Evolutionary conservation across 805 yeast species (phyloP), one percentile per base, ranked within the genome.

Genomic region (Teunomyces gatunensis): DNA sequence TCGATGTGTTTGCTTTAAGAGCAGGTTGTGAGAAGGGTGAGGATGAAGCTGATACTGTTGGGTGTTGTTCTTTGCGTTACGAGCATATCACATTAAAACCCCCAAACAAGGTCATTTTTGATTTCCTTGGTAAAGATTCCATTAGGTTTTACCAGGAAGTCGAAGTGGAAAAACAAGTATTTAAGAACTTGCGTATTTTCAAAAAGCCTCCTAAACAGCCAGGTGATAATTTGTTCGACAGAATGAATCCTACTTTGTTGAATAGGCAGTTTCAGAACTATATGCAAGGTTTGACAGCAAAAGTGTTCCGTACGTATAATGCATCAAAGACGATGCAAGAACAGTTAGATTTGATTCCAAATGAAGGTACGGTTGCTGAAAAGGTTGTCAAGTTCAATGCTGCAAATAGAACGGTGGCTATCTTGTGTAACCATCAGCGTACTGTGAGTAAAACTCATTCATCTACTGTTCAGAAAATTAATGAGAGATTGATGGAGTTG

Each of bases 11-110:
- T 60, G 98, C 98, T 0, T 77, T 92, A 54, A 87, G 98, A 85
- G 97, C 97, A 1, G 97, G 97, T 64, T 97, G 97, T 58, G 97
- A 92, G 67, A 92, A 92, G 65, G 86, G 92, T 9, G 98, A 92
- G 3, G 98, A 92, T 56, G 97, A 91, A 63, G 98, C 98, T 2
- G 98, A 92, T 64, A 92, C 98, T 1, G 98, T 92, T 39, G 98
- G 98, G 39, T 92, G 98, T 68, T 92, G 98, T 69, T 91, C 97
- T 1, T 77, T 92, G 55, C 74, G 98, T 59, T 91, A 73, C 60
- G 98, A 91, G 64, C 98, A 91, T 67, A 79, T 92, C 39, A 84
- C 91, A 1, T 74, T 92, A 49, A 80, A 80, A 55, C 96, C 96
- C 2, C 97, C 97, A 6, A 82, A 81, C 55, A 85, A 78, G 4